Conservation (phyloP, 495 filamentous ascomycete species). For the Lepidopterella palustris region DNA sequence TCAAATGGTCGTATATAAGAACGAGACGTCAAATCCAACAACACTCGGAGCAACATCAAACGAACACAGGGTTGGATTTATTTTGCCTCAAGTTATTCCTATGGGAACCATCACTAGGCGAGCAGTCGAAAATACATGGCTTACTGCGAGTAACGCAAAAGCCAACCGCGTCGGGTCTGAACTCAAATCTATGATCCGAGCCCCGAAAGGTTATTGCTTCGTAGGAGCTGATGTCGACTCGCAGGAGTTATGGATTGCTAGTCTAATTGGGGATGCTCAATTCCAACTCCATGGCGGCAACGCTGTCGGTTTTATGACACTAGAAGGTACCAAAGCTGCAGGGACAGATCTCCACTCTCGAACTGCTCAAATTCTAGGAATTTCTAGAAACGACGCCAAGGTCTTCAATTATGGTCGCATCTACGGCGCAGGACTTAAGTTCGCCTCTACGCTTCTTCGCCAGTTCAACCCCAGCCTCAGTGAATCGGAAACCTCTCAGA, state of each 20-base stretch:
- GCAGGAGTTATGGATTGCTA: conserved; percentile 98
- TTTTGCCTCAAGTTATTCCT: conserved; percentile 96
- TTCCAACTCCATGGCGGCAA: conserved; percentile 94
- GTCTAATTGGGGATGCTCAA: conserved; percentile 86
- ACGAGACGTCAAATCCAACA: conserved; percentile 43
- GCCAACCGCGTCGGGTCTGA: conserved; percentile 92
- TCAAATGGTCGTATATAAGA: conserved; percentile 86
- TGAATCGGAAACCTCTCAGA: conserved; percentile 66
- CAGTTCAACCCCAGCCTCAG: conserved; percentile 85
- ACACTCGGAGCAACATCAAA: conserved; percentile 19
- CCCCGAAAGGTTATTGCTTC: conserved; percentile 83
- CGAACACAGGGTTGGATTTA: conserved; percentile 59
- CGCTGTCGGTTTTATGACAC: conserved; percentile 96
- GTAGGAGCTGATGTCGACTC: conserved; percentile 98
- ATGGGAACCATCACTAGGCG: conserved; percentile 98
- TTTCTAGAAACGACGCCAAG: conserved; percentile 90
- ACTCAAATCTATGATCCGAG: conserved; percentile 92
- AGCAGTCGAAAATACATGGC: conserved; percentile 96
- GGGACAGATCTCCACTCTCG: conserved; percentile 94
- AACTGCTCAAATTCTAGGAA: conserved; percentile 85
- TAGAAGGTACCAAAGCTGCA: conserved; percentile 89
- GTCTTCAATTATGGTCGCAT: conserved; percentile 99
- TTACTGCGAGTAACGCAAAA: conserved; percentile 96
- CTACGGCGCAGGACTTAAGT: conserved; percentile 91
- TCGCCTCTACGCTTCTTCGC: conserved; percentile 78